Evolutionary conservation across 371 early-diverging fungal species (phyloP).

Genomic region (Actinomortierella ambigua): DNA sequence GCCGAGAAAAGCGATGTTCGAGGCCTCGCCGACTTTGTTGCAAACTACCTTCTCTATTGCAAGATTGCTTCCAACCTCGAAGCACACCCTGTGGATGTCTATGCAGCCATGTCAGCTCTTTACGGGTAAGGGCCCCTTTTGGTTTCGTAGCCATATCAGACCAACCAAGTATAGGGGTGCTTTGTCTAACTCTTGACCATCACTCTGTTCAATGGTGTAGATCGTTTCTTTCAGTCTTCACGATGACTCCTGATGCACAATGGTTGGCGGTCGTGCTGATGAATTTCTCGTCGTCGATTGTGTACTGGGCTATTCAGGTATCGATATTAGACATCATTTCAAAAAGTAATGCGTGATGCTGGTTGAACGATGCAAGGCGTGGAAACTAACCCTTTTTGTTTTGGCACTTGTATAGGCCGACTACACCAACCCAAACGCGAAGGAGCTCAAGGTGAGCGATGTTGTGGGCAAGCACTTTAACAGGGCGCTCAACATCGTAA

Average conservation of each 20-base stretch:
- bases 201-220: not conserved
- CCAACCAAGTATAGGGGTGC: not conserved
- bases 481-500: slow-evolving; percentile 27
- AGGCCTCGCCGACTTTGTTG: slow-evolving; percentile 15
- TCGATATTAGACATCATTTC: not conserved
- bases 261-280: slow-evolving; percentile 28
- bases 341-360: not conserved
- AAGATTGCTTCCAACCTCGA: slow-evolving; percentile 25
- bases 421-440: slow-evolving; percentile 25
- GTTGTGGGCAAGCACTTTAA: slow-evolving; percentile 24
- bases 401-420: slow-evolving; percentile 21
- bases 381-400: not conserved
- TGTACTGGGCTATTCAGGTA: slow-evolving; percentile 37
- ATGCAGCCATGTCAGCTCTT: slow-evolving; percentile 23
- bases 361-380: not conserved
- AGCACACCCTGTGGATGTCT: slow-evolving; percentile 17
- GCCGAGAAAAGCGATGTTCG: slow-evolving; percentile 12
- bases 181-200: not conserved
- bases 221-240: slow-evolving; percentile 21
- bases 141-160: not conserved
- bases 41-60: slow-evolving; percentile 23
- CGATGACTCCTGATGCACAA: slow-evolving; percentile 16
- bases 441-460: slow-evolving; percentile 35
- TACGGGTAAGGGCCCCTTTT: slow-evolving; percentile 17
- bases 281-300: slow-evolving; percentile 23